Conservation (phyloP, 495 filamentous ascomycete genomes). For the Neurospora sp. region DNA sequence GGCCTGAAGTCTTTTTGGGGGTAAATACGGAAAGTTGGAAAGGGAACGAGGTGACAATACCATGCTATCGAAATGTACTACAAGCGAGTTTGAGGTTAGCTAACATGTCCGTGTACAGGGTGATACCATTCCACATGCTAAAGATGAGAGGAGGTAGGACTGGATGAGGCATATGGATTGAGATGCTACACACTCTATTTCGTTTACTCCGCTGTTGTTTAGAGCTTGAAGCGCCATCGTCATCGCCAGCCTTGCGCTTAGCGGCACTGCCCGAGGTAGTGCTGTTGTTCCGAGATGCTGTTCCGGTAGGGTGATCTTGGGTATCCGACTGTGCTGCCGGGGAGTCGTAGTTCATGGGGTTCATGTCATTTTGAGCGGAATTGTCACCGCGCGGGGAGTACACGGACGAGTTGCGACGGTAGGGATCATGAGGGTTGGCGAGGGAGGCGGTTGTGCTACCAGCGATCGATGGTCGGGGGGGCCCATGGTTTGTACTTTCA, state of each 20-base stretch:
- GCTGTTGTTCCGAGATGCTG: slow-evolving; percentile 19
- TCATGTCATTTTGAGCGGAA: slow-evolving; percentile 18
- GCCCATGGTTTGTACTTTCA: background rate
- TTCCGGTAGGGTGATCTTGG: slow-evolving; percentile 3
- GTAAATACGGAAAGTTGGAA: background rate
- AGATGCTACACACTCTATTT: slow-evolving; percentile 33
- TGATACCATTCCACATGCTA: background rate
- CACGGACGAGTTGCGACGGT: slow-evolving; percentile 13
- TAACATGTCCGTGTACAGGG: background rate
- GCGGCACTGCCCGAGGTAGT: background rate
- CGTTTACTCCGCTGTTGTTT: slow-evolving; percentile 51
- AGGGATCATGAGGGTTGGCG: background rate
- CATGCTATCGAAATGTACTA: slow-evolving; percentile 90
- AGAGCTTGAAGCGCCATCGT: slow-evolving; percentile 22
- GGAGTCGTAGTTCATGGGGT: background rate
- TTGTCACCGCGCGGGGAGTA: slow-evolving; percentile 26
- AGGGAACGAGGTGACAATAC: slow-evolving; percentile 35
- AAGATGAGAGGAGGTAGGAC: background rate
- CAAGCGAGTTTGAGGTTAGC: background rate
- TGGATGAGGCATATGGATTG: background rate
- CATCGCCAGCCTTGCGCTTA: slow-evolving; percentile 9
- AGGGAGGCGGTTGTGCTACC: background rate
- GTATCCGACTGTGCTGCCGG: slow-evolving; percentile 1
- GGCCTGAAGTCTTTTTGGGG: background rate
- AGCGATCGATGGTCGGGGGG: background rate